Evolutionary conservation across 352 stramenopile species (phyloP).

Genomic region (Phytopythium boreale): DNA sequence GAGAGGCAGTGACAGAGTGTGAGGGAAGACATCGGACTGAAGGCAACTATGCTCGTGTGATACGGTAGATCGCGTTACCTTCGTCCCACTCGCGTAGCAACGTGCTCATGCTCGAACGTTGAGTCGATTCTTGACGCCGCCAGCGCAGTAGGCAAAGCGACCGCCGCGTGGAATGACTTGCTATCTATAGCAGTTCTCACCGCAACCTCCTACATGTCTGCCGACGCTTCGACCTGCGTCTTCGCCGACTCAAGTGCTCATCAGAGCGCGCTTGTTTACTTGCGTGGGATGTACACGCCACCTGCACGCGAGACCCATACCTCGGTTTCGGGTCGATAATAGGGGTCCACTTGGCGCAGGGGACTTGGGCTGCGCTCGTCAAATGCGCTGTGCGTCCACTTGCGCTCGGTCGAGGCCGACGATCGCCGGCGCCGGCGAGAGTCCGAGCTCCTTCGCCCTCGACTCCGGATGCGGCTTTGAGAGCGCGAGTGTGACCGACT

Average conservation of each 20-base stretch:
- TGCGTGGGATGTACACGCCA: constrained; percentile 71
- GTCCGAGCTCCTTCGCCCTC: constrained; percentile 14
- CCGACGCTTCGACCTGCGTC: background rate
- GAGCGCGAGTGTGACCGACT: constrained; percentile 1
- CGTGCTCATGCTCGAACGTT: background rate
- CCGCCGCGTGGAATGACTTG: background rate
- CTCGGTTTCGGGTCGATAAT: constrained; percentile 67
- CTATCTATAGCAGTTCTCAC: background rate
- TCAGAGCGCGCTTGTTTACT: constrained; percentile 8
- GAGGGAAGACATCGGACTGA: background rate
- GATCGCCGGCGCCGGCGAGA: constrained; percentile 16
- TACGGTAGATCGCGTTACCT: background rate
- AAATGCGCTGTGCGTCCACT: constrained; percentile 76
- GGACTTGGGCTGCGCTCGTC: constrained; percentile 75
- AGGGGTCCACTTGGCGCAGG: constrained; percentile 47
- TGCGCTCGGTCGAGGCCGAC: constrained; percentile 28
- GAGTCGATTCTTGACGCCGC: background rate
- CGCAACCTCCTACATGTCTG: background rate
- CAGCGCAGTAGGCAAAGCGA: background rate
- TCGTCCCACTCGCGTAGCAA: constrained; percentile 1
- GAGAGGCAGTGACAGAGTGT: background rate
- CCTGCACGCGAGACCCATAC: constrained; percentile 74
- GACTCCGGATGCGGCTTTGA: constrained; percentile 13
- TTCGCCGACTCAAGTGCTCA: background rate
- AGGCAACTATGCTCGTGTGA: background rate